phyloP scores from a whole-genome alignment of 495 filamentous ascomycete species.

The Thermochaetoides thermophila region DNA sequence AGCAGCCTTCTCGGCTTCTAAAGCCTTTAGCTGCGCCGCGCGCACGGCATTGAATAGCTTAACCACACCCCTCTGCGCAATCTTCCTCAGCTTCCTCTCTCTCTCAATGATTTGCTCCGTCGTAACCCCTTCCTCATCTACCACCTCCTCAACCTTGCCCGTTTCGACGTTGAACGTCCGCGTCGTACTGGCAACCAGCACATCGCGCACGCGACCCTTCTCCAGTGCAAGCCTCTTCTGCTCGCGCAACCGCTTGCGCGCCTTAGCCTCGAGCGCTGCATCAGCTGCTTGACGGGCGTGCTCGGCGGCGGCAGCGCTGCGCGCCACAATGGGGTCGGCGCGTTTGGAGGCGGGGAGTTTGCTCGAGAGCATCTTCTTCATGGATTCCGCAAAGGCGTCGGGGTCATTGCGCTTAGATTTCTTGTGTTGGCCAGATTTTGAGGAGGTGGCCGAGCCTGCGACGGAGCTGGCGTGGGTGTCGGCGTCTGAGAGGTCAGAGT shows the following conservation, averaged over 20 bases:
- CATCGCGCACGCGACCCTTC: conserved; percentile 74
- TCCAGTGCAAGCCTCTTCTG: conserved; percentile 72
- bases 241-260: conserved; percentile 58
- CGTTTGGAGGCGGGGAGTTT: conserved; percentile 72
- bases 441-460: conserved; percentile 7
- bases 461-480: conserved; percentile 25
- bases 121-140: conserved; percentile 14
- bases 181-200: conserved; percentile 39
- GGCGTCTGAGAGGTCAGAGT: conserved; percentile 20
- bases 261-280: conserved; percentile 62
- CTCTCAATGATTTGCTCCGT: conserved; percentile 51
- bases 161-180: conserved; percentile 27
- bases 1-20: conserved; percentile 54
- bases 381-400: conserved; percentile 73
- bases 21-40: conserved; percentile 73
- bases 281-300: conserved; percentile 52
- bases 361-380: conserved; percentile 74
- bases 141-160: conserved; percentile 26
- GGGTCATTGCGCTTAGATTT: conserved; percentile 77
- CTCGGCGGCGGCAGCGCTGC: conserved; percentile 52
- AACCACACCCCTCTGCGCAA: conserved; percentile 79
- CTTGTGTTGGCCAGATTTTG: conserved; percentile 12
- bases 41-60: conserved; percentile 93
- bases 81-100: conserved; percentile 71
- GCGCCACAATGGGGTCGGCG: conserved; percentile 75